Percentiles rank a stretch among this genome's conserved stretches.
Conservation (phyloP, 2,329 filamentous ascomycete genomes). For the Xylogone sp. region DNA sequence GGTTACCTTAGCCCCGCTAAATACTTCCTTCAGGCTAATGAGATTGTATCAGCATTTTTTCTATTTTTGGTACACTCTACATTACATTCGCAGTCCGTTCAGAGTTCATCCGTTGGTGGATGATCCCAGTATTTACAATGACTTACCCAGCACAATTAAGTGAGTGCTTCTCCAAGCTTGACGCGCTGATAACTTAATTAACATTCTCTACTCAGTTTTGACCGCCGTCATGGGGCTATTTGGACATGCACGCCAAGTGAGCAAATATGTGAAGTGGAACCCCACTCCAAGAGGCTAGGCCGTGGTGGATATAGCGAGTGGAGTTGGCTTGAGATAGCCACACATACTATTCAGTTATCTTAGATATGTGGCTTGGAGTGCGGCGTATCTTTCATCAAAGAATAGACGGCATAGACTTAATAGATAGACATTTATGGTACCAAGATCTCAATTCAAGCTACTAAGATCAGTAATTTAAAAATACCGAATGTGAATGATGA, state of each 20-base stretch:
- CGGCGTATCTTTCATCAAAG: background rate
- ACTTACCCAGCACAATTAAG: slow-evolving; percentile 38
- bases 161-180: background rate
- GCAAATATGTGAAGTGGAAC: slow-evolving; percentile 42
- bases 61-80: slow-evolving; percentile 32
- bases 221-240: slow-evolving; percentile 42
- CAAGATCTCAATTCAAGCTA: background rate
- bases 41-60: slow-evolving; percentile 32
- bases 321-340: background rate
- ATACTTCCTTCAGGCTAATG: background rate
- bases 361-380: background rate
- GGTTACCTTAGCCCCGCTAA: slow-evolving; percentile 5
- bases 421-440: background rate
- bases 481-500: background rate
- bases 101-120: slow-evolving; percentile 37
- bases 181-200: background rate
- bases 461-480: background rate
- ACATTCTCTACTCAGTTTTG: slow-evolving; percentile 22
- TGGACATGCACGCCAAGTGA: slow-evolving; percentile 41
- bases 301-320: background rate
- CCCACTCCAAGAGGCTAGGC: slow-evolving; percentile 29
- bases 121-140: slow-evolving; percentile 38
- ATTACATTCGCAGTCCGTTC: slow-evolving; percentile 42
- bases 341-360: background rate
- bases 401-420: background rate